phyloP scores from a whole-genome alignment of 192 early-diverging fungal species.

The Coemansia sp. region DNA sequence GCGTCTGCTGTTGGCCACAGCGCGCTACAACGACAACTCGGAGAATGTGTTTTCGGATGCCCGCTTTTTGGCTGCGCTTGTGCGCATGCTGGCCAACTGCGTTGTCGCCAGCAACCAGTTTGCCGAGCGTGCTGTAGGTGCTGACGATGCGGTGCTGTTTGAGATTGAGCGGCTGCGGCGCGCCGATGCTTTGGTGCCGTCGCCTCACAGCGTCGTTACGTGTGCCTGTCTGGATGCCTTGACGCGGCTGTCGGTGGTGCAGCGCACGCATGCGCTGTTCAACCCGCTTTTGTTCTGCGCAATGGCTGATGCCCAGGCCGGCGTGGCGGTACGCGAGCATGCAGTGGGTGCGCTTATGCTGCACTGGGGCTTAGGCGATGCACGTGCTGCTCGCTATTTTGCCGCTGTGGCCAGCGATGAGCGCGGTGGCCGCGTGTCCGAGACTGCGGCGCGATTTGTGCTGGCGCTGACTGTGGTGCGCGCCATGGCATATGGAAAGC shows the following conservation, averaged over 20 bases:
- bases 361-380: constrained; percentile 61
- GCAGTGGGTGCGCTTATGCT: constrained; percentile 76
- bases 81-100: constrained; percentile 66
- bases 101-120: constrained; percentile 53
- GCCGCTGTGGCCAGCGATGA: constrained; percentile 22
- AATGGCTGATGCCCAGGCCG: constrained; percentile 72
- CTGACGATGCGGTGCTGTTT: constrained; percentile 19
- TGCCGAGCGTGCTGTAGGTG: constrained; percentile 3
- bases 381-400: constrained; percentile 21
- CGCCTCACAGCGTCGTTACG: constrained; percentile 83
- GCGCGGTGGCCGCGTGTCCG: constrained; percentile 11
- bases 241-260: constrained; percentile 57
- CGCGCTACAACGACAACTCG: constrained; percentile 91
- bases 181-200: constrained; percentile 78
- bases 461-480: constrained; percentile 29
- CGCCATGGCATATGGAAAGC: constrained; percentile 38
- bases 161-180: constrained; percentile 81
- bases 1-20: constrained; percentile 68
- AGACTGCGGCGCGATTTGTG: constrained; percentile 3
- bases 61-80: constrained; percentile 72
- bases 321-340: constrained; percentile 62
- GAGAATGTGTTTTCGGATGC: constrained; percentile 81
- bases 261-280: constrained; percentile 64
- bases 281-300: constrained; percentile 71
- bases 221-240: constrained; percentile 73